Evolutionary conservation across 2,329 filamentous ascomycete genomes (phyloP), one percentile per base, ranked within the genome.

Genomic region (Aspergillus sp.): DNA sequence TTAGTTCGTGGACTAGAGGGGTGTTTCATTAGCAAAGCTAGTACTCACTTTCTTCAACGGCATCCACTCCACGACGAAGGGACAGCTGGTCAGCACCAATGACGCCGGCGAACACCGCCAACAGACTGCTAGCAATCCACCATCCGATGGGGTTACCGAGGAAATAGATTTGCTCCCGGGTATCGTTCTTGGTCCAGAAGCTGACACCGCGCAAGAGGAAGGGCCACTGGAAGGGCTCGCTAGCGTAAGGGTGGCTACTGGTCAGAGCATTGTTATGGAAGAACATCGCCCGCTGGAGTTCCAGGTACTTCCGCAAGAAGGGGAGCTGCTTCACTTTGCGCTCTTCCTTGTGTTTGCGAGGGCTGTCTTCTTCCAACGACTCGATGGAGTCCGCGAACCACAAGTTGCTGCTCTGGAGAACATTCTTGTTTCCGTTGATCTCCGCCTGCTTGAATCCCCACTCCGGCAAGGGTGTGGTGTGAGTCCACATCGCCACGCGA

Each of bases 401-500:
- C 63, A 96, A 84, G 75, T 99, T 99, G 75, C 92, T 96, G 73
- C 90, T 88, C 63, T 94, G 90, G 29, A 87, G 83, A 56, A 96
- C 81, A 74, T 96, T 96, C 85, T 99, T 99, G 84, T 99, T 99
- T 61, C 95, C 95, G 77, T 99, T 99, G 82, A 99, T 97, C 76
- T 99, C 95, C 71, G 96, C 94, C 77, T 99, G 95, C 77, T 96
- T 95, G 81, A 90, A 94, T 26, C 85, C 95, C 95, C 95, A 99
- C 4, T 99, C 95, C 4, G 95, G 95, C n/a, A 99, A 86, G 53
- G 95, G 91, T 60, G 88, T 95, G 39, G 90, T 90, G 77, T 98
- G 94, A 29, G 95, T 99, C 95, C 95, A 99, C 94, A 99, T 96
- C 65, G 95, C 94, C 54, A 99, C 95, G 76, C 96, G 96, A 76